Evolutionary conservation across 805 yeast species (phyloP), one percentile per base, ranked within the genome.

Genomic region (Jamesozyma spencerorum): DNA sequence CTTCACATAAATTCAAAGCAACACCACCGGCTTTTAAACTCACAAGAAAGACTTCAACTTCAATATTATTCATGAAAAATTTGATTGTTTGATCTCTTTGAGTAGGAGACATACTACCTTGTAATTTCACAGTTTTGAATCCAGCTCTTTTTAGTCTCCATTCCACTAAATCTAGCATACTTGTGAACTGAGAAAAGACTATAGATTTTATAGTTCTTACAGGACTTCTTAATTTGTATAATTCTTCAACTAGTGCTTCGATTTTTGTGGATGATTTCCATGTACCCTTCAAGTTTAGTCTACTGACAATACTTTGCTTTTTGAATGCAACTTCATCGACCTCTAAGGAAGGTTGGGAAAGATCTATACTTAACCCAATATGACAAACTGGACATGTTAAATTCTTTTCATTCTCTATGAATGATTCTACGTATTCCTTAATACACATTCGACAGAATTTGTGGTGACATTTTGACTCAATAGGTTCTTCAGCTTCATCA

Each of bases 11-110:
- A 58, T 92, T 92, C 49, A 92, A 70, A 0, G 98, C 98, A 33
- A 92, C 98, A 65, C 99, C 99, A 50, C 99, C 99, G 0, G 99
- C 99, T 57, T 92, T 92, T 53, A 92, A 71, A 28, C 96, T 86
- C 7, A 92, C 98, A 47, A 92, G 64, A 57, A 92, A 92, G 7
- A 92, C 94, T 60, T 92, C 98, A 31, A 90, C 96, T 34, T 74
- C 74, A 0, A 95, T 83, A 45, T 85, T 90, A 38, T 84, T 88
- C 95, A 92, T 85, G 53, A 92, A 92, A 58, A 86, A 78, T 51
- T 79, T 74, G 59, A 92, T 92, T 18, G 95, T 85, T 47, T 81
- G 83, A 51, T 88, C 97, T 58, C 99, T 74, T 58, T 92, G 98
- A 14, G 78, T 75, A 1, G 99, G 99, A 0, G 96, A 79, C 97